Percentiles rank a stretch among this genome's conserved stretches.
These are phyloP conservation scores for Phaeodactylum tricornutum DNA, from an alignment of 108 stramenopile species.

Conservation along the genomic window DNA sequence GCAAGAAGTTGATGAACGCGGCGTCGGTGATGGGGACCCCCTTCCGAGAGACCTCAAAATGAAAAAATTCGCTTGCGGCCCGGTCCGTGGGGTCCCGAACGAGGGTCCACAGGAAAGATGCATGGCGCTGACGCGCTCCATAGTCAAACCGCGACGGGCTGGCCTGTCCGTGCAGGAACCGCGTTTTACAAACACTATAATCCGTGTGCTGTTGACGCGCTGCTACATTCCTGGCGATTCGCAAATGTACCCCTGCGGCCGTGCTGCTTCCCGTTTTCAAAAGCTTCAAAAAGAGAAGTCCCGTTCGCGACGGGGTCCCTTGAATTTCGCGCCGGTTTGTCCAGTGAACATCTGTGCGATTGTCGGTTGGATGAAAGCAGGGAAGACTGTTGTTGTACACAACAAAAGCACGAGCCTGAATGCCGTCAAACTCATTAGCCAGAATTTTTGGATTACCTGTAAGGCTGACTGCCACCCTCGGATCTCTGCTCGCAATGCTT, in stretches of 20 bases:
- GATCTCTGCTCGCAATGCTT: too few relatives aligned
- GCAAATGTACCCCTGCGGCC: slow-evolving; percentile 19
- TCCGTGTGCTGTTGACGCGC: slow-evolving; percentile 2
- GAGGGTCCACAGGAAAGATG: slow-evolving; percentile 26
- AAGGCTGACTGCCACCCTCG: too few relatives aligned
- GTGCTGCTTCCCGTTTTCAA: slow-evolving; percentile 23
- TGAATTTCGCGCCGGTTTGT: too few relatives aligned
- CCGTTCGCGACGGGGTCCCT: too few relatives aligned
- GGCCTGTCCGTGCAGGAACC: background rate
- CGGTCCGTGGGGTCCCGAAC: slow-evolving; percentile 31
- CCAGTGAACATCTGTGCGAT: too few relatives aligned
- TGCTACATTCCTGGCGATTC: slow-evolving; percentile 24
- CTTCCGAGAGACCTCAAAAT: slow-evolving; percentile 27
- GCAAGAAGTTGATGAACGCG: background rate
- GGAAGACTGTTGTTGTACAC: too few relatives aligned
- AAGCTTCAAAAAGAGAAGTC: slow-evolving; percentile 21
- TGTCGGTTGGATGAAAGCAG: too few relatives aligned
- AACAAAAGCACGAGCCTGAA: too few relatives aligned
- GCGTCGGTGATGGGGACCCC: background rate
- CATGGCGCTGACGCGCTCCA: background rate
- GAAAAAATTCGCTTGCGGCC: slow-evolving; percentile 25
- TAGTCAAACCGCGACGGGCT: background rate
- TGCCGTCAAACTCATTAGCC: too few relatives aligned
- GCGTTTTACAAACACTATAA: background rate
- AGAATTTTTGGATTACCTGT: too few relatives aligned